A percentile compares a stretch with the other conserved stretches of the same genome.
Conservation (phyloP, 768 basidiomycete species). For the Artomyces pyxidatus region DNA sequence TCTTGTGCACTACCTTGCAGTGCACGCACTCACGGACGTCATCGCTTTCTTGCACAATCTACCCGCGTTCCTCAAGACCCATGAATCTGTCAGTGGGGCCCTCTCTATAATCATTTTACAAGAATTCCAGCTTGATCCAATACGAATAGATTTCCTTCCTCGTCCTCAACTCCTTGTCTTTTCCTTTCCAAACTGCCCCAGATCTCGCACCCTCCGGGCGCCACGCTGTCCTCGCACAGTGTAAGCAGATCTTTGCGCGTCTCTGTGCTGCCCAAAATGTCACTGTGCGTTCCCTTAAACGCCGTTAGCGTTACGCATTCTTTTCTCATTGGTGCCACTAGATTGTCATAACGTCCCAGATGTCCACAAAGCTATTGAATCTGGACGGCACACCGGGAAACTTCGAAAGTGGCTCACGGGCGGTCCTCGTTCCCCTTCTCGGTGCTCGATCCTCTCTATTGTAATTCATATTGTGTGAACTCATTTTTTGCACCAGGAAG, state of each 20-base stretch:
- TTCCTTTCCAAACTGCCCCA: slow-evolving; percentile 49
- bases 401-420: slow-evolving; percentile 56
- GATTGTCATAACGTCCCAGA: slow-evolving; percentile 57
- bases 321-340: slow-evolving; percentile 15
- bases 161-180: slow-evolving; percentile 59
- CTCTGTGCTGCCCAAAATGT: slow-evolving; percentile 32
- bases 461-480: background rate
- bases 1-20: slow-evolving; percentile 32
- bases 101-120: background rate
- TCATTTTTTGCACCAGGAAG: slow-evolving; percentile 19
- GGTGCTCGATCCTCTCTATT: slow-evolving; percentile 28
- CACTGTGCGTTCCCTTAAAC: slow-evolving; percentile 2
- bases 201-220: slow-evolving; percentile 31
- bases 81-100: slow-evolving; percentile 41
- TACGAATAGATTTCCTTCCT: slow-evolving; percentile 44
- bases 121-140: background rate
- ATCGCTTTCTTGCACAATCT: slow-evolving; percentile 53
- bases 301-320: background rate
- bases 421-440: slow-evolving; percentile 59
- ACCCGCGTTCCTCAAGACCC: slow-evolving; percentile 33
- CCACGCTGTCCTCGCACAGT: slow-evolving; percentile 37
- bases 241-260: slow-evolving; percentile 46
- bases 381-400: slow-evolving; percentile 56
- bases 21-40: slow-evolving; percentile 45
- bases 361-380: slow-evolving; percentile 60